Percentiles rank a stretch among this genome's conserved stretches.
phyloP scores from a whole-genome alignment of 1,284 basidiomycete species.

The Agroathelia rolfsii region DNA sequence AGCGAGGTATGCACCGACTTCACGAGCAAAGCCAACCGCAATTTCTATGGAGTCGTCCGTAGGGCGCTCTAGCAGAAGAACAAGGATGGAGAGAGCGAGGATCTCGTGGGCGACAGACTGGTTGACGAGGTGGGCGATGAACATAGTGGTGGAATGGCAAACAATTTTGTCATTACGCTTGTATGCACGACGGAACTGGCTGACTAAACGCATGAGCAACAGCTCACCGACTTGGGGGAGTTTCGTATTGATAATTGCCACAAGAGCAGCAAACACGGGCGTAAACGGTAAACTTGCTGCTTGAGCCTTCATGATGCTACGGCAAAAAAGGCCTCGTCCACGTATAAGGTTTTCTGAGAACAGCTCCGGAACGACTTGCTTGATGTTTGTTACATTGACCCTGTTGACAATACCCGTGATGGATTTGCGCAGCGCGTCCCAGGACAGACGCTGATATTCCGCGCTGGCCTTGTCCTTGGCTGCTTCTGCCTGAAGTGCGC shows the following conservation, averaged over 20 bases:
- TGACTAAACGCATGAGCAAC: slow-evolving; percentile 80
- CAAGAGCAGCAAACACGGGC: slow-evolving; percentile 91
- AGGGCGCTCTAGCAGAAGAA: slow-evolving; percentile 88
- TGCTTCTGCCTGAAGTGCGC: slow-evolving; percentile 83
- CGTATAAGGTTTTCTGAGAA: slow-evolving; percentile 89
- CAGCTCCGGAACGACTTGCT: slow-evolving; percentile 89
- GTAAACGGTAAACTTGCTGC: slow-evolving; percentile 95
- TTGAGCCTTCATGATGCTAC: slow-evolving; percentile 98
- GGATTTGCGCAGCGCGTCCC: slow-evolving; percentile 96
- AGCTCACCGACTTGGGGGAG: slow-evolving; percentile 94
- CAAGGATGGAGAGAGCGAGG: slow-evolving; percentile 89
- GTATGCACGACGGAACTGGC: slow-evolving; percentile 91
- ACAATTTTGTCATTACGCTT: slow-evolving; percentile 98
- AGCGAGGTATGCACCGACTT: slow-evolving; percentile 90
- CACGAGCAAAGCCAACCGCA: slow-evolving; percentile 93
- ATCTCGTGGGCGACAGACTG: slow-evolving; percentile 93
- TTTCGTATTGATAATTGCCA: slow-evolving; percentile 95
- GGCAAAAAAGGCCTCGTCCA: slow-evolving; percentile 80
- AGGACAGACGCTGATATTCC: slow-evolving; percentile 94
- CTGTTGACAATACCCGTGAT: slow-evolving; percentile 99
- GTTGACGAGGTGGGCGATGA: slow-evolving; percentile 96
- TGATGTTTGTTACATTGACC: slow-evolving; percentile 94
- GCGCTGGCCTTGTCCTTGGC: slow-evolving; percentile 80
- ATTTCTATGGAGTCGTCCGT: slow-evolving; percentile 99
- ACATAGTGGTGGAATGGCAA: slow-evolving; percentile 90